A percentile compares a stretch with the other conserved stretches of the same genome.
These are phyloP conservation scores for Knoxdaviesia proteae DNA, from an alignment of 2,329 filamentous ascomycete genomes.

Conservation along the genomic window DNA sequence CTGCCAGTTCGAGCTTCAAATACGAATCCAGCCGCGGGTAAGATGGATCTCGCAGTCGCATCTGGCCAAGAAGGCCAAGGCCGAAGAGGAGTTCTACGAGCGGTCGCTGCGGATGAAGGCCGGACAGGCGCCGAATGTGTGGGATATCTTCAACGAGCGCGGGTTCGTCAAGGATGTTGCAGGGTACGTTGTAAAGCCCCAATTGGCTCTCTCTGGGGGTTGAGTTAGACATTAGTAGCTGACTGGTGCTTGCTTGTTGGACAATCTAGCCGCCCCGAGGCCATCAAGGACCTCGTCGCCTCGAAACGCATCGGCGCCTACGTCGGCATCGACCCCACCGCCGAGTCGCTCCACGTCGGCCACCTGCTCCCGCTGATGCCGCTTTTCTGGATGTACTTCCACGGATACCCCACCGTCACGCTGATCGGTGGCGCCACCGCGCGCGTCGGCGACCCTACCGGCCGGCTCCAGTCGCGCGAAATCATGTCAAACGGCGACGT, in stretches of 20 bases:
- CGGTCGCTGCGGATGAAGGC: slow-evolving; percentile 24
- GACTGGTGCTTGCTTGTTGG: too few relatives aligned
- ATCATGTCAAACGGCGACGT: slow-evolving; percentile 28
- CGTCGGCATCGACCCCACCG: slow-evolving; percentile 66
- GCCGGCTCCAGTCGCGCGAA: slow-evolving; percentile 40
- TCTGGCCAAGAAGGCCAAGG: slow-evolving; percentile 20
- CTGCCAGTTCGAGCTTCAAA: too few relatives aligned
- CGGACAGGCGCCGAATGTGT: slow-evolving; percentile 31
- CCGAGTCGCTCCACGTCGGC: slow-evolving; percentile 58
- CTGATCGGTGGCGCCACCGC: slow-evolving; percentile 57
- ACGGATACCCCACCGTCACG: slow-evolving; percentile 47
- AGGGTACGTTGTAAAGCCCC: slow-evolving; percentile 29
- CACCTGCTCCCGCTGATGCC: slow-evolving; percentile 69
- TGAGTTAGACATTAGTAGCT: too few relatives aligned
- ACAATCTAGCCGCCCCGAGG: slow-evolving; percentile 19
- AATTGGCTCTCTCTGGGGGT: too few relatives aligned
- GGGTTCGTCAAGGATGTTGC: slow-evolving; percentile 56
- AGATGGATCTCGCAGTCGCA: slow-evolving; percentile 20
- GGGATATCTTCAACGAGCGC: slow-evolving; percentile 47
- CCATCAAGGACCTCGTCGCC: slow-evolving; percentile 42
- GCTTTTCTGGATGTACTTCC: slow-evolving; percentile 63
- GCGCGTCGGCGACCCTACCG: slow-evolving; percentile 61
- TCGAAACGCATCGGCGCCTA: slow-evolving; percentile 51
- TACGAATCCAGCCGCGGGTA: slow-evolving; percentile 2
- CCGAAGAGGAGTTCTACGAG: slow-evolving; percentile 24